Evolutionary conservation across 2,329 filamentous ascomycete species (phyloP), one percentile per base, ranked within the genome.

Genomic region (Aaosphaeria arxii): DNA sequence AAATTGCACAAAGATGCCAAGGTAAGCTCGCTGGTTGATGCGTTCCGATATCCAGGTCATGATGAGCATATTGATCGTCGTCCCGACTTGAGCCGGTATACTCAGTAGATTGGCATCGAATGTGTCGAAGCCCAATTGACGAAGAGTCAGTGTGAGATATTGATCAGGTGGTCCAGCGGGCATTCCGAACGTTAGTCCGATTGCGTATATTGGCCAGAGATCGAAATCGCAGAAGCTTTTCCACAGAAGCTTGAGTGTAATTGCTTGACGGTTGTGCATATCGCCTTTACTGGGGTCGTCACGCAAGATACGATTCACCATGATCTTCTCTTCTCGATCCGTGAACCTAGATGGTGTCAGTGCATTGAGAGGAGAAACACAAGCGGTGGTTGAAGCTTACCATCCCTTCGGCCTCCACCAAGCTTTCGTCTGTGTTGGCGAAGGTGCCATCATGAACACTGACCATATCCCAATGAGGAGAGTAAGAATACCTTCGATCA

Each of bases 51-150:
- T 51, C 60, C 72, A 73, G 5, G 72, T 49, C 29, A 75, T 63
- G 46, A 61, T 63, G 42, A 69, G 54, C 9, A 67, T 62, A 31
- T 6, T 54, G 31, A 54, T 36, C 6, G 48, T 51, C 9, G 49
- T 52, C 6, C 44, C 47, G 7, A 42, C 61, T 44, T 57, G 65
- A 63, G 0, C 64, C 52, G 79, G 69, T n/a, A 87, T 86, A 1
- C 79, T 77, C 6, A 88, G 74, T 33, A 88, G 62, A 58, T 86
- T 88, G 1, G 82, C 76, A 17, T 81, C 69, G 63, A 88, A 84
- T 2, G 79, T 82, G 50, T 74, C 74, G 66, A 86, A 87, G 0
- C 84, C 84, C 0, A 86, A 70, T 1, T 72, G 69, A 40, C 77
- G 76, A 5, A 87, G 72, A 1, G 78, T 81, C 5, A 85, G 74